Evolutionary conservation across 2,329 filamentous ascomycete genomes (phyloP), one percentile per base, ranked within the genome.

Genomic region (Sphaceloma murrayae): DNA sequence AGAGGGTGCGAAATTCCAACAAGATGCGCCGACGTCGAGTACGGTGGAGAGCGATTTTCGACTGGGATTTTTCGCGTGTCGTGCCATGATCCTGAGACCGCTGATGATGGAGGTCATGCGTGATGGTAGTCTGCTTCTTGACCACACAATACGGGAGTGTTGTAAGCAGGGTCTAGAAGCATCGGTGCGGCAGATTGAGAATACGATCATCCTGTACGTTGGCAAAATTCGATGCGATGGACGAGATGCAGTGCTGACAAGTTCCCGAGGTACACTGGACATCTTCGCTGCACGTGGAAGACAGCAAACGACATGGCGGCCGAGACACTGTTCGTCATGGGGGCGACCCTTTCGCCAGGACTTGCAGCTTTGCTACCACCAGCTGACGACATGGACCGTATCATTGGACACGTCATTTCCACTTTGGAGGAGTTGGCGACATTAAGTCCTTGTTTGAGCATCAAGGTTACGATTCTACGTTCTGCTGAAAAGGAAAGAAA

Each of bases 281-380:
- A 89, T 58, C 80, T 91, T 67, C 84, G 84, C 9, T 91, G 89
- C 62, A 73, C 89, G 14, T 91, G 83, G 80, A 85, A 89, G 66
- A 84, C 84, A 13, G 82, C 84, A 6, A 70, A 91, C 27, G 87
- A 82, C 16, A 85, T 91, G 57, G 82, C 88, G 16, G 86, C 82
- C 4, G 85, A 91, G 61, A 82, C 82, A 2, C 68, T 91, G 11
- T 69, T 91, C 32, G 76, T 91, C 24, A 89, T 91, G 84, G 85
- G 83, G 5, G 82, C 84, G 11, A 86, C 81, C 11, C 84, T 89
- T 77, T 87, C 80, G 6, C 78, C 79, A 1, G 79, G 79, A 4
- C 73, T 89, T 2, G 77, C 75, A 17, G 72, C 68, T 39, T 77
- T 88, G 30, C 67, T 89, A 21, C 70, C 72, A 6, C 66, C 73